These are phyloP conservation scores for Pseudoneurospora amorphoporcata DNA, from an alignment of 495 filamentous ascomycete species.

Conservation along the genomic window DNA sequence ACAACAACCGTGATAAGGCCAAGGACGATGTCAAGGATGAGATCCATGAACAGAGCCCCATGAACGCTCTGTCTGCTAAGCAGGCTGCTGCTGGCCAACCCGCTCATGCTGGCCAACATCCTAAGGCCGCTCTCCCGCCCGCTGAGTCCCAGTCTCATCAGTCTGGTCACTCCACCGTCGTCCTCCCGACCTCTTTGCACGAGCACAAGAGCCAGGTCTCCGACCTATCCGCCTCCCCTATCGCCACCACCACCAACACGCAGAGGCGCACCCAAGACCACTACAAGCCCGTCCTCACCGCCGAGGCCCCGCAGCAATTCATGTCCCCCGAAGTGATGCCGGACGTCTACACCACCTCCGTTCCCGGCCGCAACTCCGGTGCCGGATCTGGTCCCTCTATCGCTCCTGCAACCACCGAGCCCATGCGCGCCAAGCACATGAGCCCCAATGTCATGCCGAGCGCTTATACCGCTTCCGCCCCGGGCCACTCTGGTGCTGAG, in stretches of 20 bases:
- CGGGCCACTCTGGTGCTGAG: neutral
- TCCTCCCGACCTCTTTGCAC: neutral
- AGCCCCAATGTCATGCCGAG: conserved; percentile 1
- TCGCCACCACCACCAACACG: neutral
- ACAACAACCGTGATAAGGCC: neutral
- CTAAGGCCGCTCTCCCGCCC: too few relatives aligned
- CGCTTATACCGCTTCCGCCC: neutral
- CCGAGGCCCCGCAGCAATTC: neutral
- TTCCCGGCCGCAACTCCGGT: neutral
- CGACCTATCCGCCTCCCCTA: neutral
- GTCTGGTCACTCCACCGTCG: neutral
- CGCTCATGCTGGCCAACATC: too few relatives aligned
- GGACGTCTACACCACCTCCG: conserved; percentile 4
- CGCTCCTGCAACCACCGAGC: neutral
- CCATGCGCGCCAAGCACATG: neutral
- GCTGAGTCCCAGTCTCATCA: neutral
- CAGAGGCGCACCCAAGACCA: neutral
- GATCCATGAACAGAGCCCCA: neutral
- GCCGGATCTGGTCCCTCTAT: neutral
- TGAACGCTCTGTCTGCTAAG: neutral
- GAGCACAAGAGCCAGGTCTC: neutral
- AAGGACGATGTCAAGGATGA: neutral
- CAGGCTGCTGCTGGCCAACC: too few relatives aligned
- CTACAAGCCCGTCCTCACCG: neutral
- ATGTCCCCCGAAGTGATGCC: conserved; percentile 19